phyloP scores from a whole-genome alignment of 2,329 filamentous ascomycete species.

The Atkinsonella hypoxylon region DNA sequence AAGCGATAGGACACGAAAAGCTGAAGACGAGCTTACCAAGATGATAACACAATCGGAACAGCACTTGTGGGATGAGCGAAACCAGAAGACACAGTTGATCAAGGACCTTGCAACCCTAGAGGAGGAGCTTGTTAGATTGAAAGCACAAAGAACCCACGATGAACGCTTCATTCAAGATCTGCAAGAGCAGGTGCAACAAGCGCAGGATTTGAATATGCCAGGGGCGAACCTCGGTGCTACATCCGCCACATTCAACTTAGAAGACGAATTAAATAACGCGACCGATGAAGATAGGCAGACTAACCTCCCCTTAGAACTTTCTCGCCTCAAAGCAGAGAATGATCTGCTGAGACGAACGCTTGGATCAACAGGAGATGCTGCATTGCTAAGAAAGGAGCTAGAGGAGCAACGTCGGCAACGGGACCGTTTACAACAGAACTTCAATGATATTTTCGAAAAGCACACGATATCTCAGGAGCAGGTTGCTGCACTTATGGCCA shows the following conservation, averaged over 20 bases:
- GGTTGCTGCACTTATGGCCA: slow-evolving; percentile 39
- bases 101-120: slow-evolving; percentile 32
- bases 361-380: slow-evolving; percentile 40
- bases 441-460: slow-evolving; percentile 46
- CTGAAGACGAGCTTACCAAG: slow-evolving; percentile 27
- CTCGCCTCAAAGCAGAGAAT: slow-evolving; percentile 50
- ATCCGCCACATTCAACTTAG: slow-evolving; percentile 32
- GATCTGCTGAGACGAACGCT: slow-evolving; percentile 43
- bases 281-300: slow-evolving; percentile 24
- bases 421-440: slow-evolving; percentile 40
- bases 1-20: slow-evolving; percentile 21
- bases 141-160: slow-evolving; percentile 34
- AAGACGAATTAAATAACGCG: slow-evolving; percentile 47
- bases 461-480: slow-evolving; percentile 45
- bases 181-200: slow-evolving; percentile 42
- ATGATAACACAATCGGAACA: slow-evolving; percentile 30
- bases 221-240: slow-evolving; percentile 10
- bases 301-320: slow-evolving; percentile 38
- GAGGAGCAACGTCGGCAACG: slow-evolving; percentile 40
- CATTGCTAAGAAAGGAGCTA: slow-evolving; percentile 41
- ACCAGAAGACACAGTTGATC: slow-evolving; percentile 33
- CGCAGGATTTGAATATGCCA: slow-evolving; percentile 13
- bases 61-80: slow-evolving; percentile 30
- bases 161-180: slow-evolving; percentile 46
- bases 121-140: slow-evolving; percentile 34